Base-by-base conservation (phyloP, 1,284 basidiomycete genomes). In the Takashimella koratensis region DNA sequence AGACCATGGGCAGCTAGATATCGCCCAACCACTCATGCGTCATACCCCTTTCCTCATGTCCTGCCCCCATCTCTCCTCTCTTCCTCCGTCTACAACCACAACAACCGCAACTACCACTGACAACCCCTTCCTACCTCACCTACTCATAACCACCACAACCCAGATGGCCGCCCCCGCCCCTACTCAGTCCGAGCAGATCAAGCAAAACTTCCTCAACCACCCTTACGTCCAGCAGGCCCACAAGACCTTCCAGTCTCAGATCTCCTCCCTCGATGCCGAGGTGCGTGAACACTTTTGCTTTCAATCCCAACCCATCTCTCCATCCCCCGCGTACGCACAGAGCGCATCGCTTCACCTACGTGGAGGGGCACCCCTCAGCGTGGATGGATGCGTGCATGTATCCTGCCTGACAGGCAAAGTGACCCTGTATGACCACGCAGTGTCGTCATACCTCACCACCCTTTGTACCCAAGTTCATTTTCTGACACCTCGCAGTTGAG, bases 191-290 rank as follows among this genome's bases (percentile, higher is more conserved):
- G 66, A 75, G 57, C 75, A 75, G 62, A 65, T 75, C 60, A 71
- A 68, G 58, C 85, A 90, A 78, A 75, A 75, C 72, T 68, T 77
- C 56, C 56, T 75, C 47, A 85, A 87, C 73, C 90, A 94, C 80
- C 90, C 90, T 44, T 81, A 85, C 69, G 85, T 87, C 76, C 70
- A 88, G 66, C 87, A 92, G 77, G 87, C 83, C 24, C 82, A 85
- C 76, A 83, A 82, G 76, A 86, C 86, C 79, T 86, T 84, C 54
- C 79, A 81, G 65, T 83, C 85, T 77, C 88, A 92, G 73, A 76
- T 89, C 67, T 79, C 68, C 76, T 85, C 91, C 81, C 87, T 96
- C 74, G 93, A 97, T 81, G 93, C 92, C 77, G 92, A 95, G 86
- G 92, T 92, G 52, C 57, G 82, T 79, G 11, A n/a, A n/a, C n/a